phyloP scores from a whole-genome alignment of 257 asterid species.

The Rehmannia glutinosa region DNA sequence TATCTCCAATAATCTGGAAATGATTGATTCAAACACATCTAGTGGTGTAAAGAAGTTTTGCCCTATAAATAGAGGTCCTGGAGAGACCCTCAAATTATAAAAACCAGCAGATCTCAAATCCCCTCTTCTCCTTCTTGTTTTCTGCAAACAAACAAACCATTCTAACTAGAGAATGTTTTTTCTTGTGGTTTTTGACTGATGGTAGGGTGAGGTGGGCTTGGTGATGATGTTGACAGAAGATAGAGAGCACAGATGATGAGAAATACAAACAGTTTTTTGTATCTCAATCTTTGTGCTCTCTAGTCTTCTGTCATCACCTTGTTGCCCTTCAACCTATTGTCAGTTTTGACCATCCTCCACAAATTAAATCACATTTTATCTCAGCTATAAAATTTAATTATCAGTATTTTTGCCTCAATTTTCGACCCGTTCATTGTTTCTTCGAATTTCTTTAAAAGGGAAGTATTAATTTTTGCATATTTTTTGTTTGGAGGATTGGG shows the following conservation, averaged over 20 bases:
- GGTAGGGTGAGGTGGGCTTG: no score
- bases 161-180: no score
- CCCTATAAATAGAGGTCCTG: no score
- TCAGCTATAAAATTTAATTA: neutral
- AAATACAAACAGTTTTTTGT: slow-evolving; percentile 27
- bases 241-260: slow-evolving; percentile 54
- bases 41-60: no score
- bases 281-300: slow-evolving; percentile 42
- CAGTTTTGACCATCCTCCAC: neutral
- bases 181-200: no score
- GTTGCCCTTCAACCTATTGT: slow-evolving; percentile 15
- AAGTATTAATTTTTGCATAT: neutral
- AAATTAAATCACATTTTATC: neutral
- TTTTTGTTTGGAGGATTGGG: neutral
- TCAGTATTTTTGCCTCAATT: neutral
- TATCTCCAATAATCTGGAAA: no score
- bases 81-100: no score
- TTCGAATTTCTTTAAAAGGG: neutral
- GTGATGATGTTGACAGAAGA: slow-evolving; percentile 50
- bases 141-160: no score
- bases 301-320: slow-evolving; percentile 42
- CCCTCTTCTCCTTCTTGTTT: no score
- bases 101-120: no score
- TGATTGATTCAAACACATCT: no score
- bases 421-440: neutral